Evolutionary conservation across 306 rosid genomes (phyloP).

Genomic region (Spatholobus suberectus): DNA sequence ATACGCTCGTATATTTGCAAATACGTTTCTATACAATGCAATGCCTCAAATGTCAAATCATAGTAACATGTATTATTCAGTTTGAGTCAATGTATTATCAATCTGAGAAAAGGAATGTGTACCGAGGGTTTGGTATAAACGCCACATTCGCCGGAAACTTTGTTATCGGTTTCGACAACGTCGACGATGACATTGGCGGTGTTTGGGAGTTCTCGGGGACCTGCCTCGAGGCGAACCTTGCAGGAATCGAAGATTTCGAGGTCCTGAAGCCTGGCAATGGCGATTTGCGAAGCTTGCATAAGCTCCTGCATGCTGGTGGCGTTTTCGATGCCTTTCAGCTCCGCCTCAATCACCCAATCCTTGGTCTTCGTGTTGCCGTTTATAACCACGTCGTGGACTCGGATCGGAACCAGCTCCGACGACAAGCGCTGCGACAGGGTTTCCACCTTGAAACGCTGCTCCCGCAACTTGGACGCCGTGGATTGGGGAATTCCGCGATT

Average conservation of each 20-base stretch:
- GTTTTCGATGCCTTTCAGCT: slow-evolving; percentile 61
- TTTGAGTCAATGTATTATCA: background rate
- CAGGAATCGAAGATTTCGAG: slow-evolving; percentile 86
- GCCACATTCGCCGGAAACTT: slow-evolving; percentile 67
- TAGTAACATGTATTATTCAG: background rate
- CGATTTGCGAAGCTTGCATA: slow-evolving; percentile 63
- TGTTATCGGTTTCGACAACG: slow-evolving; percentile 63
- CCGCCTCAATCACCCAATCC: slow-evolving; percentile 80
- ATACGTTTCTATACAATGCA: background rate
- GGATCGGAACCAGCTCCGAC: slow-evolving; percentile 64
- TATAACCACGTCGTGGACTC: slow-evolving; percentile 81
- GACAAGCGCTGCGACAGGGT: slow-evolving; percentile 61
- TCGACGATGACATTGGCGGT: slow-evolving; percentile 82
- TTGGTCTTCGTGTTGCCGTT: slow-evolving; percentile 86
- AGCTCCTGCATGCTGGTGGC: slow-evolving; percentile 82
- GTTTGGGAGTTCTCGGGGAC: slow-evolving; percentile 77
- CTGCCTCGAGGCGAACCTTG: slow-evolving; percentile 73
- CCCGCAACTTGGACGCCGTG: slow-evolving; percentile 46
- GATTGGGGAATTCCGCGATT: slow-evolving; percentile 46
- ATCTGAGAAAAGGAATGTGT: slow-evolving; percentile 5
- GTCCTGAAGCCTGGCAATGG: slow-evolving; percentile 66
- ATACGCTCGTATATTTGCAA: background rate
- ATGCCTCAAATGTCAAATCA: slow-evolving; percentile 16
- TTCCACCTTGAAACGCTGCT: slow-evolving; percentile 62
- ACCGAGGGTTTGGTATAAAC: slow-evolving; percentile 81